These are phyloP conservation scores for Huntiella savannae DNA, from an alignment of 2,329 filamentous ascomycete genomes.

Conservation along the genomic window DNA sequence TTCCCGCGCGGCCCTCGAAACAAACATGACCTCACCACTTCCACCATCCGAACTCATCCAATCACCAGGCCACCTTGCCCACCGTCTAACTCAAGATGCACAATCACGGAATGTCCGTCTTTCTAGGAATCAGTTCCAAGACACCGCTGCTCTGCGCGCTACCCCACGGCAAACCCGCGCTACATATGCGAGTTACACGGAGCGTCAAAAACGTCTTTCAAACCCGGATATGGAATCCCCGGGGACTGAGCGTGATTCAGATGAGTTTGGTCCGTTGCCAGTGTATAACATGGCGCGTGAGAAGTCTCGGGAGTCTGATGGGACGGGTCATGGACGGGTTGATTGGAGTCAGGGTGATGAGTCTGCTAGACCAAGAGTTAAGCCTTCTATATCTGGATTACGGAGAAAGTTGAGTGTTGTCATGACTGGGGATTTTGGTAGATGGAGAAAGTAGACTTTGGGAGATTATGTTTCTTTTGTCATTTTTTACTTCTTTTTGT, in stretches of 20 bases:
- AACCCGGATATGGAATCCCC: not conserved
- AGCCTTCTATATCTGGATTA: slow-evolving; percentile 28
- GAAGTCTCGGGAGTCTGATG: not conserved
- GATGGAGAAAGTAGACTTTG: slow-evolving; percentile 2
- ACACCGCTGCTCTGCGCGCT: too few relatives aligned
- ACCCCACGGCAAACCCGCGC: too few relatives aligned
- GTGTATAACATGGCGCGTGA: not conserved
- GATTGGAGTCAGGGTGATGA: slow-evolving; percentile 44
- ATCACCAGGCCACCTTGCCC: too few relatives aligned
- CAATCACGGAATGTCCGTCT: too few relatives aligned
- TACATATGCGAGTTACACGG: too few relatives aligned
- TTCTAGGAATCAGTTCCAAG: too few relatives aligned
- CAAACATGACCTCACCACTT: too few relatives aligned
- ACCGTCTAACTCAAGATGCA: too few relatives aligned
- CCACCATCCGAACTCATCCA: too few relatives aligned
- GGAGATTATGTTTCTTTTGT: not conserved
- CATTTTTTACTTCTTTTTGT: not conserved
- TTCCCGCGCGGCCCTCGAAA: not conserved
- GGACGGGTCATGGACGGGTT: slow-evolving; percentile 22
- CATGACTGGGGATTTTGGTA: slow-evolving; percentile 12
- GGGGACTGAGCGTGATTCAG: not conserved
- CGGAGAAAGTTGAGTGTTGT: slow-evolving; percentile 16
- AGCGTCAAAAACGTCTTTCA: too few relatives aligned
- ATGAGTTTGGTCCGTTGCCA: slow-evolving; percentile 1
- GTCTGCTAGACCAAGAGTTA: slow-evolving; percentile 13